Evolutionary conservation across 176 grass and related monocot genomes (phyloP), one percentile per base, ranked within the genome.

Genomic region (Phyllostachys edulis): DNA sequence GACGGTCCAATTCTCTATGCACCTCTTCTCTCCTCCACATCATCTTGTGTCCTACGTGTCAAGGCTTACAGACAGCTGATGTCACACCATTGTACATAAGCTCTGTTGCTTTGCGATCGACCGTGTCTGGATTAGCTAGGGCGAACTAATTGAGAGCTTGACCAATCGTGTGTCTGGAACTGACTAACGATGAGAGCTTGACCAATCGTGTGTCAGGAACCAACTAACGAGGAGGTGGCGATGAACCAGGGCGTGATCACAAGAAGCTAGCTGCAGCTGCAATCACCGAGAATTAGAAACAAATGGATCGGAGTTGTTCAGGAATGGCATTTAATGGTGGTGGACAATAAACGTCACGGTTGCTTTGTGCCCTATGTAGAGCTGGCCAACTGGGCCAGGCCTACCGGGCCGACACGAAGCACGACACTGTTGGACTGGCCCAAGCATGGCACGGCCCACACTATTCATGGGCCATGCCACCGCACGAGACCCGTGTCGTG

Each of bases 231-330:
- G 16, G 36, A 72, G 68, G 49, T 18, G 79, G 49, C 26, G 68
- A 73, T 82, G 68, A 47, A 82, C 61, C 80, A 49, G 80, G 67
- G 29, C 80, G 26, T 18, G 26, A 67, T 80, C 27, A 4, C 11
- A 29, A 9, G 44, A 79, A 34, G 59, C 12, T 57, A 23, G 56
- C 56, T 1, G 56, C 11, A 16, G 41, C 39, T 12, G 40, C 14
- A 42, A 17, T 24, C 21, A 0, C 68, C 1, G 36, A 11, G 18
- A 17, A 73, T 83, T 83, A 83, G n/a, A 54, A 36, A 14, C 23
- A 5, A 38, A 29, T 5, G 16, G 67, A 32, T 71, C 40, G 20
- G 54, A n/a, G 69, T 73, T 83, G 80, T 83, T 83, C 12, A 27
- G 80, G 56, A 72, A 73, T 60, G 32, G 27, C 56, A 50, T 50